These are phyloP conservation scores for Populus deltoides DNA, from an alignment of 345 rosid genomes.

Conservation along the genomic window DNA sequence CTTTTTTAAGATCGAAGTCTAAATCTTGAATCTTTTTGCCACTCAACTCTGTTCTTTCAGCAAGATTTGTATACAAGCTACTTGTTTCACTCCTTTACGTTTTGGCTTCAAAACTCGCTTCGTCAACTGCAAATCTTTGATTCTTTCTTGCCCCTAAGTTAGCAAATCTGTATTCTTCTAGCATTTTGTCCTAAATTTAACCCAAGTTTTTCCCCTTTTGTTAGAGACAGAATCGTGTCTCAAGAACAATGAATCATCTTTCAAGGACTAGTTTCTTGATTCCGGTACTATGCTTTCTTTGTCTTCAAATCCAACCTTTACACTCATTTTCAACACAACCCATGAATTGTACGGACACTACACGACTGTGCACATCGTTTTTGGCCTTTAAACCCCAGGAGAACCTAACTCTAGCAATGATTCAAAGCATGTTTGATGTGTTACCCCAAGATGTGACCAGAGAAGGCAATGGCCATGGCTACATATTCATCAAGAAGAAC, in stretches of 20 bases:
- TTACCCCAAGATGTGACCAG: constrained; percentile 58
- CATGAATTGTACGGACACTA: constrained; percentile 81
- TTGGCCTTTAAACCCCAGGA: constrained; percentile 67
- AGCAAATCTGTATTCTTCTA: too few relatives aligned
- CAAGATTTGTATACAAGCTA: too few relatives aligned
- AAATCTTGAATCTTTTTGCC: background rate
- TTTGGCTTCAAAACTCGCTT: background rate
- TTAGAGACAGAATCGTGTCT: background rate
- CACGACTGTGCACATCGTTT: constrained; percentile 78
- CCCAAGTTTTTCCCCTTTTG: background rate
- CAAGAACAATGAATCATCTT: constrained; percentile 33
- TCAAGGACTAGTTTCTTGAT: constrained; percentile 23
- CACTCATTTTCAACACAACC: constrained; percentile 46
- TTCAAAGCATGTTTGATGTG: constrained; percentile 92
- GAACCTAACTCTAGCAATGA: constrained; percentile 58
- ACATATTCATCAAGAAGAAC: constrained; percentile 70
- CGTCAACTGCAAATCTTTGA: constrained; percentile 1
- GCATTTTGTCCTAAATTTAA: too few relatives aligned
- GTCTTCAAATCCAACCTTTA: constrained; percentile 14
- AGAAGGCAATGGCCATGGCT: constrained; percentile 40
- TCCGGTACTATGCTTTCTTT: constrained; percentile 19
- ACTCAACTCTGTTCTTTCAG: background rate
- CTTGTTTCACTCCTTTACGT: too few relatives aligned
- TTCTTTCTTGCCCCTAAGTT: background rate
- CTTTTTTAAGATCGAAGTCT: background rate